Evolutionary conservation across 2,329 filamentous ascomycete genomes (phyloP), one percentile per base, ranked within the genome.

Genomic region (Pseudogymnoascus sp.): DNA sequence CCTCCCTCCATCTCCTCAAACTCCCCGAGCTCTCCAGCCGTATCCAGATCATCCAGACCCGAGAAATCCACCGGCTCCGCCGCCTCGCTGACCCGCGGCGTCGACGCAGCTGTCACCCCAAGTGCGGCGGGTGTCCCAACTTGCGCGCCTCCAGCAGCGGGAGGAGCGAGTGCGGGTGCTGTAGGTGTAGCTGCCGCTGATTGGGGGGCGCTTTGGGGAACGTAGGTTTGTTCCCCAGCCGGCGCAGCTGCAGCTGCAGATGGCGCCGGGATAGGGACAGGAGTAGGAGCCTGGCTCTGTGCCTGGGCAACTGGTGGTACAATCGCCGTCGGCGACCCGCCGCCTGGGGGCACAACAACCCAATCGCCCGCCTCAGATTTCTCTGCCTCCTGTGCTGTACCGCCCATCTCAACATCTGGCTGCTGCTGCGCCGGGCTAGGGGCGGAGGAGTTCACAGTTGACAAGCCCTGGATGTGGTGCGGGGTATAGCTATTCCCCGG

Each of bases 281-380:
- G 63, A 38, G 9, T 60, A 33, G 28, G 52, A 59, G 8, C 16
- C 52, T 59, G 52, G 16, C 28, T 5, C n/a, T 59, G 25, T 5
- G 21, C 7, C 28, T 59, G 28, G 6, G n/a, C 52, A 25, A 62
- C n/a, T 4, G 63, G 40, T 49, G 65, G 35, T 16, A 45, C 60
- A 45, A 60, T 7, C 11, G 59, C 62, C 7, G 43, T 49, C 40
- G 73, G 72, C 45, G 75, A 67, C 77, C 80, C 76, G 23, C 80
- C 81, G 55, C 83, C 84, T 66, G 88, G 87, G 62, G 87, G 84
- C 31, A 92, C 84, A 63, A 92, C 87, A 3, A 91, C 86, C 89
- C 89, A 92, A 66, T 92, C 89, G 31, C 83, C 87, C 61, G 77
- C 80, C 18, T 78, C 81, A 11, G 81, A 79, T 16, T 79, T 80